phyloP scores from a whole-genome alignment of 176 grass and related monocot genomes.

The Puya raimondii region DNA sequence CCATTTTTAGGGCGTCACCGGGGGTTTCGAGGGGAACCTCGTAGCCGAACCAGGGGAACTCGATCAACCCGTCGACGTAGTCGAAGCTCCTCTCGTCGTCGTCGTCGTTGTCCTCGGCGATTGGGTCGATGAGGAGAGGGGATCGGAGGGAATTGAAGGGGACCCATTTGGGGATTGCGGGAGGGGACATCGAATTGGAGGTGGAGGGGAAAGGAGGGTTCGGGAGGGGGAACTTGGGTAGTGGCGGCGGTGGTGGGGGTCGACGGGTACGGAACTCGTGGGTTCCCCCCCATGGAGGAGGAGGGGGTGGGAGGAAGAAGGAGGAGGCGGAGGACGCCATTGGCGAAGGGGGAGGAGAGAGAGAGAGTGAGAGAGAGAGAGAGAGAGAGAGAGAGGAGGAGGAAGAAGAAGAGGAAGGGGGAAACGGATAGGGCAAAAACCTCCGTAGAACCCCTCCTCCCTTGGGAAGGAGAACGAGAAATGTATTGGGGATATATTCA shows the following conservation, averaged over 20 bases:
- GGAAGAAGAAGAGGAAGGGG: not conserved
- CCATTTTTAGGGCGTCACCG: not conserved
- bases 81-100: not conserved
- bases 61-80: slow-evolving; percentile 1
- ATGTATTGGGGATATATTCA: no score
- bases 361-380: not conserved
- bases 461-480: no score
- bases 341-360: not conserved
- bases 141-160: slow-evolving; percentile 3
- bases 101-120: not conserved
- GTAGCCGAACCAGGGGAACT: slow-evolving; percentile 5
- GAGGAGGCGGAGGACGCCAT: not conserved
- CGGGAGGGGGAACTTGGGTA: not conserved
- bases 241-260: not conserved
- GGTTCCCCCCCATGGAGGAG: not conserved
- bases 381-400: not conserved
- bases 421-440: not conserved
- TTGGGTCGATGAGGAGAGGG: slow-evolving; percentile 5
- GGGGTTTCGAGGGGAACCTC: slow-evolving; percentile 1
- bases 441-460: not conserved
- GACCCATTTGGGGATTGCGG: not conserved
- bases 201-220: not conserved
- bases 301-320: slow-evolving; percentile 5
- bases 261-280: slow-evolving; percentile 6
- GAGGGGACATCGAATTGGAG: not conserved